phyloP scores from a whole-genome alignment of 1,284 basidiomycete genomes.

The Pisolithus thermaeus region DNA sequence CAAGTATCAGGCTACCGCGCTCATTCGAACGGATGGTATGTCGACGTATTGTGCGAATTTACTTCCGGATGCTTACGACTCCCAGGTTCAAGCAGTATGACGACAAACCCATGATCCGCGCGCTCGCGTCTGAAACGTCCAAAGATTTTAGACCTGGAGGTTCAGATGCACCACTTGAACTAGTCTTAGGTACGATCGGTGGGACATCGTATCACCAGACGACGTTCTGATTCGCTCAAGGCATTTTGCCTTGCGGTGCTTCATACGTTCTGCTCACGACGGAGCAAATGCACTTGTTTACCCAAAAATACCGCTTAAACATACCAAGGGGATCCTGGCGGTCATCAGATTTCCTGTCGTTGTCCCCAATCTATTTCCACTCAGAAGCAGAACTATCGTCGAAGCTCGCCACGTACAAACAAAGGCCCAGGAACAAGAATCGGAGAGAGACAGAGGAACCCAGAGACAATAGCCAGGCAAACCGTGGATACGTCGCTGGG shows the following conservation, averaged over 20 bases:
- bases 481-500: conserved; percentile 23
- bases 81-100: conserved; percentile 26
- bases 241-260: conserved; percentile 26
- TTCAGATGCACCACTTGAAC: conserved; percentile 19
- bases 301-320: conserved; percentile 12
- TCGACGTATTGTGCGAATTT: background rate
- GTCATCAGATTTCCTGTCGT: conserved; percentile 16
- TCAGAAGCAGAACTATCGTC: conserved; percentile 11
- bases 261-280: conserved; percentile 24
- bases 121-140: conserved; percentile 6
- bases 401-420: conserved; percentile 25
- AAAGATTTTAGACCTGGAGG: conserved; percentile 20
- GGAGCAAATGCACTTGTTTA: conserved; percentile 24
- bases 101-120: conserved; percentile 16
- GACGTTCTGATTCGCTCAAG: conserved; percentile 6
- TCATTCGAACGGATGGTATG: conserved; percentile 26
- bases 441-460: conserved; percentile 10
- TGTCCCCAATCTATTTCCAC: conserved; percentile 26
- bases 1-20: conserved; percentile 23
- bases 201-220: no score
- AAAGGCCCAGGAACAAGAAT: conserved; percentile 25
- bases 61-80: background rate
- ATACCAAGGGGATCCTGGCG: conserved; percentile 14
- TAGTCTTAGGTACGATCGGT: conserved; percentile 20
- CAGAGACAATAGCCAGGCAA: conserved; percentile 25